Conservation (phyloP, 805 yeast genomes). For the Metschnikowia santaceciliae region DNA sequence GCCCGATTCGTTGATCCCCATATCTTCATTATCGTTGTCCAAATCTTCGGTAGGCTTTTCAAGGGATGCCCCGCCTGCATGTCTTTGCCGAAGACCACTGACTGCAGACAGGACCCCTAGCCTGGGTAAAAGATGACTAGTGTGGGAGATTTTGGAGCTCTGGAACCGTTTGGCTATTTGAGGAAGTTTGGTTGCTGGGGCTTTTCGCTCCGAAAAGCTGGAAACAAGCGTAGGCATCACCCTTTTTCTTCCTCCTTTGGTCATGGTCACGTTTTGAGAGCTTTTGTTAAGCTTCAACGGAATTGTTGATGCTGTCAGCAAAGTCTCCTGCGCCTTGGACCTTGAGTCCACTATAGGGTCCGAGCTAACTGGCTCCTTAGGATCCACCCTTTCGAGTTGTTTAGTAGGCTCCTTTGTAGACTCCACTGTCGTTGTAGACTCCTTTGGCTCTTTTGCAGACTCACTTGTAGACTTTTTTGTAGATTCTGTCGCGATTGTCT, state of each 20-base stretch:
- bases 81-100: slow-evolving; percentile 37
- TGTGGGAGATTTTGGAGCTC: slow-evolving; percentile 36
- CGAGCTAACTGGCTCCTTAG: too few species aligned
- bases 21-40: slow-evolving; percentile 50
- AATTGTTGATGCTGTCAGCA: neutral
- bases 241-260: slow-evolving; percentile 73
- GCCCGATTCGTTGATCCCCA: slow-evolving; percentile 30
- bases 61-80: slow-evolving; percentile 7
- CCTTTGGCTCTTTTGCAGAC: too few species aligned
- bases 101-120: slow-evolving; percentile 63
- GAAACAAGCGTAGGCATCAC: slow-evolving; percentile 70
- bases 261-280: slow-evolving; percentile 51
- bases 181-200: neutral
- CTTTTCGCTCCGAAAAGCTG: slow-evolving; percentile 26
- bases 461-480: too few species aligned
- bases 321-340: neutral
- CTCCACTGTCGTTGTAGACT: too few species aligned
- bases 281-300: slow-evolving; percentile 8
- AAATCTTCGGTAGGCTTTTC: slow-evolving; percentile 23
- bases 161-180: neutral
- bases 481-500: neutral
- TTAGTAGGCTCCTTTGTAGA: too few species aligned
- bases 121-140: slow-evolving; percentile 54
- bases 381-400: too few species aligned
- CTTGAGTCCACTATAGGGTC: neutral